Base-by-base conservation (phyloP, 345 rosid genomes). In the Eucalyptus dawsonii region DNA sequence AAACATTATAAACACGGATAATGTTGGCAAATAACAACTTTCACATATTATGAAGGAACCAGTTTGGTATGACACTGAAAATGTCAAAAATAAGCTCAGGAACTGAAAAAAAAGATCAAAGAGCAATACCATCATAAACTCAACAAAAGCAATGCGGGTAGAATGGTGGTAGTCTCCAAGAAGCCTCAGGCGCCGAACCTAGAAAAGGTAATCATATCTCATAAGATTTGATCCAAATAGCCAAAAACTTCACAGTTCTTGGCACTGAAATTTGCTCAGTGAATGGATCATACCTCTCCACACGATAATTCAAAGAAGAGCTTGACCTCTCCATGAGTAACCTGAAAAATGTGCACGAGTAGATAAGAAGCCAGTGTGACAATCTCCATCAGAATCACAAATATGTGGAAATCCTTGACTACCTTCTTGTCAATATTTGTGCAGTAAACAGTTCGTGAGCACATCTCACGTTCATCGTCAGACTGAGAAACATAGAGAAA, bases 341-440 rank as follows among this genome's bases (percentile, higher is more conserved):
- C 89, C 99, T 98, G 92, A 88, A 92, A 89, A 89, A 58, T 50
- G 90, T 89, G 90, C 29, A 88, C 87, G 88, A 83, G 5, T 37
- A 87, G 83, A 69, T 86, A 87, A 87, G 34, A 87, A 87, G 25
- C 51, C 81, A 53, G 62, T 53, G 56, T 88, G 72, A 67, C 17
- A 44, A 11, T 12, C 24, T 11, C 40, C 14, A 69, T 88, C 24
- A 9, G n/a, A n/a, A 5, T 27, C 7, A 50, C 47, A 3, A 89
- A 17, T 37, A 85, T 50, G 53, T 37, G 67, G 24, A 87, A 44
- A 88, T 67, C 58, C 22, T 86, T 87, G 29, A 86, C 88, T 91
- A 97, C 99, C 99, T 95, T 95, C 92, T 95, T 96, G 94, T 98
- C 99, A 88, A 98, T 96, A 94, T 98, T 98, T 90, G 99, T 94